These are phyloP conservation scores for Canavalia ensiformis DNA, from an alignment of 306 rosid genomes.

Conservation along the genomic window DNA sequence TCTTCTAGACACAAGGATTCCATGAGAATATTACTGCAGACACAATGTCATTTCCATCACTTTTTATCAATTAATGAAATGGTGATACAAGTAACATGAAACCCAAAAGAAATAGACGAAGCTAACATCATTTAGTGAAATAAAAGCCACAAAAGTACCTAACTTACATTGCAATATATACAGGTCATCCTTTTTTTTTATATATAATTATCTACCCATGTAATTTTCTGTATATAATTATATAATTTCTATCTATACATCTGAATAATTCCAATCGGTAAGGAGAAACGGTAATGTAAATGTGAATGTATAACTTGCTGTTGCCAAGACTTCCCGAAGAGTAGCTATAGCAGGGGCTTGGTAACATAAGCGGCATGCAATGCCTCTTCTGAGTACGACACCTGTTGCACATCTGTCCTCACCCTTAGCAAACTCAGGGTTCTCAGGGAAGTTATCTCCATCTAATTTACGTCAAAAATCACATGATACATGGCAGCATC, in stretches of 20 bases:
- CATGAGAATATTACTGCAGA: background rate
- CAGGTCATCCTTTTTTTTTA: constrained; percentile 39
- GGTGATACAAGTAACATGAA: constrained; percentile 35
- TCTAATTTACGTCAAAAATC: constrained; percentile 40
- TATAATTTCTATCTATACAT: constrained; percentile 48
- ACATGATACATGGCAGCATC: constrained; percentile 45
- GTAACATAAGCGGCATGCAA: constrained; percentile 30
- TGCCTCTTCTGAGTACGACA: constrained; percentile 9
- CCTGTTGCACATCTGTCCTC: constrained; percentile 6
- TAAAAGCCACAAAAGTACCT: background rate
- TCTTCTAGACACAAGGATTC: background rate
- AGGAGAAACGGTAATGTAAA: constrained; percentile 25
- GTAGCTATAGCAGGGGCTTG: constrained; percentile 20
- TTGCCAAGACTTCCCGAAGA: constrained; percentile 31
- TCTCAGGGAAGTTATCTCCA: constrained; percentile 44
- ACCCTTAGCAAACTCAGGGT: constrained; percentile 37
- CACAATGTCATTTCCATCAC: background rate
- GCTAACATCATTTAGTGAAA: constrained; percentile 9
- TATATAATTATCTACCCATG: constrained; percentile 17
- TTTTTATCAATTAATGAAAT: background rate
- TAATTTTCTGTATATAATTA: constrained; percentile 37
- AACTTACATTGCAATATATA: constrained; percentile 44
- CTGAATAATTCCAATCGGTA: constrained; percentile 33
- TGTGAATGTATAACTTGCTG: constrained; percentile 41
- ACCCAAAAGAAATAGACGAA: background rate